Conservation (phyloP, 2,329 filamentous ascomycete species). For the Aspergillus awamori region DNA sequence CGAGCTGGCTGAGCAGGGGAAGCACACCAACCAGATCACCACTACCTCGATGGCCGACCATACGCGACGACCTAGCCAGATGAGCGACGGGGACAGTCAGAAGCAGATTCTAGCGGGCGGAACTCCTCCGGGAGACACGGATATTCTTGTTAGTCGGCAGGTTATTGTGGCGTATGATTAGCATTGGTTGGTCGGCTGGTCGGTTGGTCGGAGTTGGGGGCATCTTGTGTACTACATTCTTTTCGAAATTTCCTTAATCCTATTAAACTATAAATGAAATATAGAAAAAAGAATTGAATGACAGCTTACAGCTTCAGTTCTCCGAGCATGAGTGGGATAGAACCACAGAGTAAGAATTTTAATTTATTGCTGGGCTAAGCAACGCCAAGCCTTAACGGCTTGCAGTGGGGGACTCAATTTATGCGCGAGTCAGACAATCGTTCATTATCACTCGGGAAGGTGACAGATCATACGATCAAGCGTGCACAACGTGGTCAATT, state of each 20-base stretch:
- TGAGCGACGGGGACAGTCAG: constrained; percentile 28
- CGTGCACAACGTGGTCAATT: too few relatives aligned
- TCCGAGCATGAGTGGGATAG: too few relatives aligned
- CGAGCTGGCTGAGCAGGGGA: constrained; percentile 22
- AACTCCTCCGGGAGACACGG: constrained; percentile 14
- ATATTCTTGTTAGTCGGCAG: constrained; percentile 26
- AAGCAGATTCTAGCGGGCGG: constrained; percentile 24
- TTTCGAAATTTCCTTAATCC: neutral
- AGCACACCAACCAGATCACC: constrained; percentile 13
- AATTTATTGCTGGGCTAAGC: too few relatives aligned
- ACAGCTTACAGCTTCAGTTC: too few relatives aligned
- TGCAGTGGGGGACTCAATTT: too few relatives aligned
- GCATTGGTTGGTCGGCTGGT: neutral
- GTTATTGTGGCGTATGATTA: constrained; percentile 22
- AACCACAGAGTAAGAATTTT: too few relatives aligned
- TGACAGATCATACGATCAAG: too few relatives aligned
- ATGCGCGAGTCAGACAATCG: too few relatives aligned
- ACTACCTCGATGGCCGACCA: constrained; percentile 12
- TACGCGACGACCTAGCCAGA: constrained; percentile 4
- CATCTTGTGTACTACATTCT: neutral
- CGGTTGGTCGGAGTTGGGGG: neutral
- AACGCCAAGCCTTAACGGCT: too few relatives aligned
- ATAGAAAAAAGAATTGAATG: too few relatives aligned
- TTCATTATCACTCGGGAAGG: too few relatives aligned
- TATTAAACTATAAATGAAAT: neutral